Evolutionary conservation across 2,329 filamentous ascomycete genomes (phyloP), one percentile per base, ranked within the genome.

Genomic region (Diaporthe velutina): DNA sequence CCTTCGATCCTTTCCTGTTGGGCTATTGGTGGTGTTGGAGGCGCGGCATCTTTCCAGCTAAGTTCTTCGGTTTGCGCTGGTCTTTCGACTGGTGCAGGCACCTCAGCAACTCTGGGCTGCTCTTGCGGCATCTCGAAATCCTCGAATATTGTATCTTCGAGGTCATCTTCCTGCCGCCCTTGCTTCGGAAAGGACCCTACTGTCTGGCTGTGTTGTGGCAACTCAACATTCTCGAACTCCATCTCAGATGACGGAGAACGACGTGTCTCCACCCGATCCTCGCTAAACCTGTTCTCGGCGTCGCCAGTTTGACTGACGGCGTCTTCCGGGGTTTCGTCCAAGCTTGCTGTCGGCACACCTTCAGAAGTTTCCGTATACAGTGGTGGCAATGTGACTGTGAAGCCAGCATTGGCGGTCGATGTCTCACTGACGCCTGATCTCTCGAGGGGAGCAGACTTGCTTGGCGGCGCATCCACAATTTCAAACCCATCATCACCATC

Each of bases 401-500:
- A 52, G 19, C 67, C 55, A 8, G 38, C 52, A 28, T 40, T 17
- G n/a, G 9, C 35, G 17, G 25, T n/a, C 30, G 60, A 28, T 19
- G 70, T n/a, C 30, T 60, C 35, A 15, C 13, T 35, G 25, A 4
- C 30, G 15, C 19, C 35, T 30, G 48, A 8, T 17, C 17, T 70
- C 7, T 40, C 25, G 22, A 35, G 28, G 19, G 70, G 17, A 9
- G 30, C 42, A 54, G 70, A 52, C 48, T 45, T 75, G 7, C 3
- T 28, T 38, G 70, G 48, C 28, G 85, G 84, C 1, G 83, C 84
- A 52, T 92, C 89, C 13, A 93, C 77, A 42, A 93, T 84, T 79
- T 92, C 87, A 33, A 93, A 78, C 78, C 91, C 90, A 74, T 86
- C 88, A 22, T 88, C 89, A 22, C 88, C 89, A 48, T 86, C 87